A percentile compares a stretch with the other conserved stretches of the same genome.
phyloP scores from a whole-genome alignment of 805 yeast genomes.

The Grigorovia jiainica region DNA sequence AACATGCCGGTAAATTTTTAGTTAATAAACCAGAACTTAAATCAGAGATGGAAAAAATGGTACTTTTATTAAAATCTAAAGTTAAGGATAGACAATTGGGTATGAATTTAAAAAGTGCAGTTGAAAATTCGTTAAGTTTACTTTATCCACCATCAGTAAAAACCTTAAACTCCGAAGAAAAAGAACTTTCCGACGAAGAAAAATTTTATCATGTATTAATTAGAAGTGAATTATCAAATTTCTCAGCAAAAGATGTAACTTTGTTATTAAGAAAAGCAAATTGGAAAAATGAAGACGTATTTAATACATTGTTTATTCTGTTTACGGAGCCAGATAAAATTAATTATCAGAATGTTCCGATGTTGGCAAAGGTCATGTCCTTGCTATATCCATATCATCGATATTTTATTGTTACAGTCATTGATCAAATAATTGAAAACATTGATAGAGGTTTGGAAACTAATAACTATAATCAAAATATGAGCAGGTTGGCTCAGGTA shows the following conservation, averaged over 20 bases:
- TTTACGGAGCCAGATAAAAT: slow-evolving; percentile 56
- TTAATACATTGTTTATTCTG: slow-evolving; percentile 28
- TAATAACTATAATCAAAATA: slow-evolving; percentile 48
- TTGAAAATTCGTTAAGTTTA: slow-evolving; percentile 45
- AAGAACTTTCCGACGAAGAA: slow-evolving; percentile 35
- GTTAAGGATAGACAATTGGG: slow-evolving; percentile 41
- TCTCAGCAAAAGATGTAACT: slow-evolving; percentile 29
- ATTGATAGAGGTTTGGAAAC: slow-evolving; percentile 56
- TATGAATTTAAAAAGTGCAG: slow-evolving; percentile 46
- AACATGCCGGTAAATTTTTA: slow-evolving; percentile 60
- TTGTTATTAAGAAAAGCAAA: slow-evolving; percentile 36
- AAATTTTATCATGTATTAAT: slow-evolving; percentile 42
- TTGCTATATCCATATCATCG: slow-evolving; percentile 29
- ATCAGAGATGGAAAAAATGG: slow-evolving; percentile 53
- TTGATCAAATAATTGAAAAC: slow-evolving; percentile 61
- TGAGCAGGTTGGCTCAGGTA: slow-evolving; percentile 52
- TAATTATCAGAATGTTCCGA: slow-evolving; percentile 44
- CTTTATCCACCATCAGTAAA: slow-evolving; percentile 47
- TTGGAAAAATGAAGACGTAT: slow-evolving; percentile 34
- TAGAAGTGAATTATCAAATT: slow-evolving; percentile 38
- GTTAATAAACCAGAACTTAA: slow-evolving; percentile 47
- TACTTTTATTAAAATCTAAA: slow-evolving; percentile 43
- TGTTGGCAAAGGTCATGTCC: slow-evolving; percentile 41
- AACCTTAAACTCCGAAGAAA: slow-evolving; percentile 20
- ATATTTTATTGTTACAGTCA: slow-evolving; percentile 34